Conservation (phyloP, 495 filamentous ascomycete species). For the Lophiostoma macrostomum region DNA sequence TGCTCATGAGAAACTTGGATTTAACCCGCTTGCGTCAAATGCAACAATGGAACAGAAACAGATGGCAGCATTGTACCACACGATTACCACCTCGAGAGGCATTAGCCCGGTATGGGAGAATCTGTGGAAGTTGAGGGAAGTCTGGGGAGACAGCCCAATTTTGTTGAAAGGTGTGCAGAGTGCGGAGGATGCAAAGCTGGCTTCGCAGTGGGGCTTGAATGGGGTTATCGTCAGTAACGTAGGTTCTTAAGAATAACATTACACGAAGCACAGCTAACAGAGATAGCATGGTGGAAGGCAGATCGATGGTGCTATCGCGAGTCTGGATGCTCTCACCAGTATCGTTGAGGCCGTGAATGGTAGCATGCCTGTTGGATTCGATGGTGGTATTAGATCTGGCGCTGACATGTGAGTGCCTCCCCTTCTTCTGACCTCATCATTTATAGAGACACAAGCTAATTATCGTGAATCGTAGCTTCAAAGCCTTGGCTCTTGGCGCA, state of each 20-base stretch:
- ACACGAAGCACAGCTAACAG: background rate
- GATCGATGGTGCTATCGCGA: constrained; percentile 39
- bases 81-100: background rate
- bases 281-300: constrained; percentile 49
- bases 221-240: constrained; percentile 46
- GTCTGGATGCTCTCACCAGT: constrained; percentile 37
- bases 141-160: constrained; percentile 35
- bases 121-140: constrained; percentile 13
- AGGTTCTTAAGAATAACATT: background rate
- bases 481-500: constrained; percentile 37
- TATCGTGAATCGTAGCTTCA: too few species aligned
- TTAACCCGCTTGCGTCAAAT: background rate
- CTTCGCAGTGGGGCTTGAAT: constrained; percentile 34
- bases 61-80: constrained; percentile 1
- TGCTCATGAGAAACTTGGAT: constrained; percentile 41
- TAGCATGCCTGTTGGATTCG: constrained; percentile 33
- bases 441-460: too few species aligned
- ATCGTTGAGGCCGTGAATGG: constrained; percentile 37
- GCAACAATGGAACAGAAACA: background rate
- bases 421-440: too few species aligned
- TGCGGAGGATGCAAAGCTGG: constrained; percentile 44
- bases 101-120: background rate
- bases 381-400: constrained; percentile 35
- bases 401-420: constrained; percentile 28
- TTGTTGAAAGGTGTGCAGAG: constrained; percentile 39